Percentiles rank a stretch among this genome's conserved stretches.
Conservation (phyloP, 1,284 basidiomycete genomes). For the Violaceomyces palustris region DNA sequence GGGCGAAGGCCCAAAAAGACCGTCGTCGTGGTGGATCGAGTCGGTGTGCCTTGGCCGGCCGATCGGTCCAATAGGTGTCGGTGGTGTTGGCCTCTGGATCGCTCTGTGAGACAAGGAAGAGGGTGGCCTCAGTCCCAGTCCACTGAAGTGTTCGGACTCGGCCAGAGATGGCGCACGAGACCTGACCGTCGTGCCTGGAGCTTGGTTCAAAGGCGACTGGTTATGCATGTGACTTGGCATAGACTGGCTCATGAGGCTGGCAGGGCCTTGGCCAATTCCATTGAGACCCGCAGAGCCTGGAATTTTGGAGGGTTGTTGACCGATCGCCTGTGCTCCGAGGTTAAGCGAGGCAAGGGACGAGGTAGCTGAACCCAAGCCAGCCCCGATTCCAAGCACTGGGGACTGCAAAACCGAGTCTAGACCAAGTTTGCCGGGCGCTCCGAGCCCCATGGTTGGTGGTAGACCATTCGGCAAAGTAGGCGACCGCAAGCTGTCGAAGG, state of each 20-base stretch:
- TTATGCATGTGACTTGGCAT: too few relatives aligned
- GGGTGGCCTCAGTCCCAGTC: constrained; percentile 17
- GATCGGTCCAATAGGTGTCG: constrained; percentile 47
- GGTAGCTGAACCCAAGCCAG: constrained; percentile 19
- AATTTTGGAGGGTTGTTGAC: too few relatives aligned
- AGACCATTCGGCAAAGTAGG: constrained; percentile 29
- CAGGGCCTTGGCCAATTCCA: too few relatives aligned
- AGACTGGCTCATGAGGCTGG: too few relatives aligned
- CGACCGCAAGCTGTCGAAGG: constrained; percentile 27
- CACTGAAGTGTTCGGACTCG: constrained; percentile 24
- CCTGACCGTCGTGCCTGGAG: too few relatives aligned
- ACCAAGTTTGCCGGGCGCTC: constrained; percentile 8
- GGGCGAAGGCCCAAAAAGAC: constrained; percentile 17
- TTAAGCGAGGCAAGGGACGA: constrained; percentile 34
- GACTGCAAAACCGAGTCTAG: constrained; percentile 24
- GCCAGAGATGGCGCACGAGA: constrained; percentile 24
- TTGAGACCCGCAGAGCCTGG: too few relatives aligned
- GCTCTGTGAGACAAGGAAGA: constrained; percentile 29
- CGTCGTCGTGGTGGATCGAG: constrained; percentile 21
- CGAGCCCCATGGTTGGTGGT: constrained; percentile 8
- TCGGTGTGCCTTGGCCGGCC: constrained; percentile 41
- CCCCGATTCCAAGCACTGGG: constrained; percentile 9
- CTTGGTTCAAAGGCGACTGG: too few relatives aligned
- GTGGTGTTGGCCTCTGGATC: constrained; percentile 20
- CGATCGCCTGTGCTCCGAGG: too few relatives aligned